Evolutionary conservation across 1,139 yeast genomes (phyloP), one percentile per base, ranked within the genome.

Genomic region (Pichia norvegensis): DNA sequence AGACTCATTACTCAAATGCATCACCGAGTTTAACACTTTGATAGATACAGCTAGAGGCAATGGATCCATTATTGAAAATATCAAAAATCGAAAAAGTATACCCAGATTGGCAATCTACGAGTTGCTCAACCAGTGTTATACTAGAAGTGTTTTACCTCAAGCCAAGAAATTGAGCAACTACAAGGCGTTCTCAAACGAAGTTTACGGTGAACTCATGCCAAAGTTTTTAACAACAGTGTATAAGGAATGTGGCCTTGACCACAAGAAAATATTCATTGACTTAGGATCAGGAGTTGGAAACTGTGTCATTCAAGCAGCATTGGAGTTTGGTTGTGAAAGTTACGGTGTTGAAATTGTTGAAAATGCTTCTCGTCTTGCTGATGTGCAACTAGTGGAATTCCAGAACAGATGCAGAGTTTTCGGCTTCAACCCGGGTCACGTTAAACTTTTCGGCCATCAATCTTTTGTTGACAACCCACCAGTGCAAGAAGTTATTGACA

Each of bases 201-300:
- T 87, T 1, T 90, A 90, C 60, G 97, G 97, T 4, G 97, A 90
- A 64, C 67, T 90, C 46, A 69, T 90, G 58, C 97, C 97, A 0
- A 70, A 75, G 4, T 86, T 88, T 57, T 71, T 85, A 36, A 74
- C 87, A 43, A 79, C 74, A 54, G 82, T 85, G 1, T 79, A 84
- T 55, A 68, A 75, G 4, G 77, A 85, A 58, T 83, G 88, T 38
- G 72, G 70, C 1, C 67, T 87, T 43, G 63, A 66, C 31, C 72
- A 79, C 1, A 64, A 65, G 1, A 76, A 78, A 44, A 74, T 71
- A 22, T 88, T 87, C 58, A 79, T 88, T 51, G 97, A 64, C 63
- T 69, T 90, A 35, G 97, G 97, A 0, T 86, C 95, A 0, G 97
- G 97, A 6, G 97, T 90, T 4, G 97, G 96, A 0, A 88, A 88